Base-by-base conservation (phyloP, 352 stramenopile species). In the Pythium insidiosum region DNA sequence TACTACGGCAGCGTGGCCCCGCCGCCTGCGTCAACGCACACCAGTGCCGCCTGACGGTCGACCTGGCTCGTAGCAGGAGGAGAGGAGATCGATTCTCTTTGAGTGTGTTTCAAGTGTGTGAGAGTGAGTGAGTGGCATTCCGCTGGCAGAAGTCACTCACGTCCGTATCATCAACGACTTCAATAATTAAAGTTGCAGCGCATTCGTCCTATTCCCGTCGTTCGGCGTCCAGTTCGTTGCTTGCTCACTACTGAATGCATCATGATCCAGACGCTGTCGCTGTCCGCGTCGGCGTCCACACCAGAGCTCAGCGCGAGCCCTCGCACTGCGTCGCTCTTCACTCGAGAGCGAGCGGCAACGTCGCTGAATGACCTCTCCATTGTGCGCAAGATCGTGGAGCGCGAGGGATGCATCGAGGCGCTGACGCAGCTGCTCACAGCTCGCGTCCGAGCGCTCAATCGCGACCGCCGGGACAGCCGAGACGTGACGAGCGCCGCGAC, bases 371-470 rank as follows among this genome's bases (percentile, higher is more conserved):
- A 91, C 26, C 41, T 88, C 25, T 66, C 69, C 13, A 73, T 88
- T 36, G 66, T 88, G 39, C 74, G 72, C 36, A 81, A 74, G 59
- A 86, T 91, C 31, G 76, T 88, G 2, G 79, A 91, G 59, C 73
- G 79, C 3, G 79, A 92, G 40, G 76, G 76, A 12, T 92, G 79
- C 38, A 40, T 92, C 30, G 79, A 92, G 50, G 72, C 79, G 3
- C 50, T 92, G 12, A 43, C 78, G 26, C 74, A 88, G 45, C 43
- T 88, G 10, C 47, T 84, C n/a, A 56, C 31, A 24, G 19, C 9
- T 16, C 18, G 22, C 37, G 19, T 28, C 12, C 19, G 9, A 9
- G 21, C 15, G 6, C 15, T 44, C 38, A 44, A 7, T 21, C 22
- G 15, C 29, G 34, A 20, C 39, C 22, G 19, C 9, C 41, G 18